Conservation (phyloP, 768 basidiomycete species). For the Naganishia friedmannii region DNA sequence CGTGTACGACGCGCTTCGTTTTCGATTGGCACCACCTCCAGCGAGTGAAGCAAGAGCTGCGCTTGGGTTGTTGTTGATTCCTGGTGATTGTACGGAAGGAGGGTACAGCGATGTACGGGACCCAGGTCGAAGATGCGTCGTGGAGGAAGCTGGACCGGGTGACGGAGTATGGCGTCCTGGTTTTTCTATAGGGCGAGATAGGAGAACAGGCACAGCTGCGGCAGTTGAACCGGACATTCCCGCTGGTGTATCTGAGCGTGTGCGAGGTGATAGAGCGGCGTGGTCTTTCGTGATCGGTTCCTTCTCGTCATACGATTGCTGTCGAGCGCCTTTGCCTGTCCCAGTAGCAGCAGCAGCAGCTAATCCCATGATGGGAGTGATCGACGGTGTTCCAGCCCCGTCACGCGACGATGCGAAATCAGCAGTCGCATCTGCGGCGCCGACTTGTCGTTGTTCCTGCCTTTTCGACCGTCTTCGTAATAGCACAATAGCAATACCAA, state of each 20-base stretch:
- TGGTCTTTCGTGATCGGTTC: not conserved
- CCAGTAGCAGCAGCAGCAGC: not conserved
- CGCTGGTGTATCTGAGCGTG: not conserved
- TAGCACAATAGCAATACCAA: slow-evolving; percentile 57
- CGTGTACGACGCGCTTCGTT: slow-evolving; percentile 15
- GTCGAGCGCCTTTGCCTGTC: not conserved
- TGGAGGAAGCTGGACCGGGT: not conserved
- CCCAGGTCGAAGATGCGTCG: not conserved
- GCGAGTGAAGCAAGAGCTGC: not conserved
- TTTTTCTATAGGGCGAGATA: not conserved
- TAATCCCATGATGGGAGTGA: not conserved
- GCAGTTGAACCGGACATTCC: not conserved
- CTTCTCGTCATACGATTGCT: slow-evolving; percentile 7
- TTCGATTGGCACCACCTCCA: not conserved
- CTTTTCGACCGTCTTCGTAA: slow-evolving; percentile 8
- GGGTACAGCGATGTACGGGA: slow-evolving; percentile 16
- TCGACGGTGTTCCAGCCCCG: not conserved
- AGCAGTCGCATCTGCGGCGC: not conserved
- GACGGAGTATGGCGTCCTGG: not conserved
- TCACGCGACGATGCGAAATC: not conserved
- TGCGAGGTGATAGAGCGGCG: not conserved
- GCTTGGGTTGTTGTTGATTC: not conserved
- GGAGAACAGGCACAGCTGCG: not conserved
- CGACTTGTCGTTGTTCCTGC: not conserved
- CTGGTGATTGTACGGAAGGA: not conserved